Evolutionary conservation across 208 protist genomes (phyloP).

Genomic region (Acanthamoeba healyi): DNA sequence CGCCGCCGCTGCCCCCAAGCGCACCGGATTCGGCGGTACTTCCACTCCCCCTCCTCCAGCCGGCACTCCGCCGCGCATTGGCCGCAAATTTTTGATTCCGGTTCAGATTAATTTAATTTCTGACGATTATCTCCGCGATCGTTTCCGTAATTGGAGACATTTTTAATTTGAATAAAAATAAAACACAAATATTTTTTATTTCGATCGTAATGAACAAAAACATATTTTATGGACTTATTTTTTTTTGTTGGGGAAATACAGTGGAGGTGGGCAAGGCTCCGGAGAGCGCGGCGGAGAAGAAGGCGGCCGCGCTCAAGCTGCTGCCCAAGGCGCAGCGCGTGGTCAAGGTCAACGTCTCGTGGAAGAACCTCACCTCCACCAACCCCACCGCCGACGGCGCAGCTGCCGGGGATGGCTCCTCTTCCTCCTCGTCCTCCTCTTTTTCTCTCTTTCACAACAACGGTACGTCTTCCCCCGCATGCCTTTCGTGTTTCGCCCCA

Average conservation of each 20-base stretch:
- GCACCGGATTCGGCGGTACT: neutral
- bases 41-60: neutral
- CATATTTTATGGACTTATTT: too few relatives aligned
- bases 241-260: neutral
- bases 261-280: constrained; percentile 12
- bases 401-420: neutral
- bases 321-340: constrained; percentile 28
- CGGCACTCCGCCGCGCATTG: too few relatives aligned
- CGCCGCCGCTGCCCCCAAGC: neutral
- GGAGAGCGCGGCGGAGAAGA: neutral
- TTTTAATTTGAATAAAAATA: too few relatives aligned
- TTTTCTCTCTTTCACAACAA: constrained; percentile 44
- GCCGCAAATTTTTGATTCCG: neutral
- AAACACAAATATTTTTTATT: too few relatives aligned
- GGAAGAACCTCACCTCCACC: constrained; percentile 13
- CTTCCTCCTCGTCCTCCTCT: neutral
- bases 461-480: neutral
- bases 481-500: too few relatives aligned
- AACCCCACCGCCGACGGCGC: neutral
- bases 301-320: neutral
- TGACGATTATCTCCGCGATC: too few relatives aligned
- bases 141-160: too few relatives aligned
- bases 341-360: constrained; percentile 3
- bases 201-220: too few relatives aligned
- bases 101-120: neutral